Conservation (phyloP, 75 land plant genomes). For the Ceratopteris richardii region DNA sequence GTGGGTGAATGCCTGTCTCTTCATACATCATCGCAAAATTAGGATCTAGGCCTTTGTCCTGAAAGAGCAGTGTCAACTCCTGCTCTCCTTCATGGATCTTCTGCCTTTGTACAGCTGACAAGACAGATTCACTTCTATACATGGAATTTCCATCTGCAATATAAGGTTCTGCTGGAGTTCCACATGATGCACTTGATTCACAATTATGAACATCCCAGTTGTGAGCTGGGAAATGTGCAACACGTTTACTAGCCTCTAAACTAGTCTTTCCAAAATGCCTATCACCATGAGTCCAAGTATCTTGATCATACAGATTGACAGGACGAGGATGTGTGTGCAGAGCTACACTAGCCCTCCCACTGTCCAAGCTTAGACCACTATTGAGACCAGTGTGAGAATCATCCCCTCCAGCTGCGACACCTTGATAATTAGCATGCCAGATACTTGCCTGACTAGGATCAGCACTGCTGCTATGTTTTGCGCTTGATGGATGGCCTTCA, state of each 20-base stretch:
- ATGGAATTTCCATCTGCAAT: conserved; percentile 46
- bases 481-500: conserved; percentile 93
- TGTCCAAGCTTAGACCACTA: conserved; percentile 59
- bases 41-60: conserved; percentile 97
- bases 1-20: conserved; percentile 95
- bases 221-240: conserved; percentile 40
- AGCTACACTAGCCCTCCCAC: conserved; percentile 67
- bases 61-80: conserved; percentile 65
- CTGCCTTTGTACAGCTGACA: conserved; percentile 22
- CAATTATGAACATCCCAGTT: conserved; percentile 55
- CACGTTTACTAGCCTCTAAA: conserved; percentile 25
- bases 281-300: conserved; percentile 27
- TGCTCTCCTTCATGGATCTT: conserved; percentile 54
- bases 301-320: conserved; percentile 45
- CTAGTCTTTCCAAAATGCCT: conserved; percentile 14
- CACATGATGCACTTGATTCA: conserved; percentile 47
- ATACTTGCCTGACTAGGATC: conserved; percentile 67
- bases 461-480: conserved; percentile 64
- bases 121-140: conserved; percentile 61
- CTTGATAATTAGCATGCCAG: conserved; percentile 38
- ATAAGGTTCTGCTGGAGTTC: conserved; percentile 47
- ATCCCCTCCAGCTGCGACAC: conserved; percentile 24
- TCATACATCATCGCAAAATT: conserved; percentile 98
- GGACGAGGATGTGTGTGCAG: conserved; percentile 54
- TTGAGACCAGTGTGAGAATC: conserved; percentile 44